A percentile compares a stretch with the other conserved stretches of the same genome.
These are phyloP conservation scores for Penicillium oxalicum DNA, from an alignment of 2,329 filamentous ascomycete species.

Conservation along the genomic window DNA sequence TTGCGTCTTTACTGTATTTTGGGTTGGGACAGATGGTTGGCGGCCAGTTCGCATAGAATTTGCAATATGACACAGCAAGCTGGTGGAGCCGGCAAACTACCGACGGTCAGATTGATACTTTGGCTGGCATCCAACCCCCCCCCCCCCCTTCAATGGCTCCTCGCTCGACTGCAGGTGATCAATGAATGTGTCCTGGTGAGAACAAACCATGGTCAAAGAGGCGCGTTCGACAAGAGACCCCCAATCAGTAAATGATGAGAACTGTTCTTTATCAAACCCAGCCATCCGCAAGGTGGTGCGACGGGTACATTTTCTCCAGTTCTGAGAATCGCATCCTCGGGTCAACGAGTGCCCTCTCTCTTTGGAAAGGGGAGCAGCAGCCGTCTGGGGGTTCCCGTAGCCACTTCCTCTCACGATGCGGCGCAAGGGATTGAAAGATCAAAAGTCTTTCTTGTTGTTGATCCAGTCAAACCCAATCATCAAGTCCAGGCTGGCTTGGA, in stretches of 20 bases:
- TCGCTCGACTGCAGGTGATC: background rate
- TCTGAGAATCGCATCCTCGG: no score
- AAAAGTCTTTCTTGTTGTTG: background rate
- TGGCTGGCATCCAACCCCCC: background rate
- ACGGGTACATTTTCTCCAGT: no score
- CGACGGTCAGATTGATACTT: background rate
- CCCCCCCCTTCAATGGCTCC: constrained; percentile 1
- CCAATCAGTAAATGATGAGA: no score
- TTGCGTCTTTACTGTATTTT: constrained; percentile 1
- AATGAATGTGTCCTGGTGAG: constrained; percentile 4
- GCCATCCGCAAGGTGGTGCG: no score
- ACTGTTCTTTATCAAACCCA: no score
- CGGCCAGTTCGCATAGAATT: background rate
- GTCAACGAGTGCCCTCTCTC: no score
- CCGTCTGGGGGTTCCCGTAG: no score
- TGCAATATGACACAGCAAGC: constrained; percentile 18
- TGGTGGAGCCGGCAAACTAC: constrained; percentile 13
- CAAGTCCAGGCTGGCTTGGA: background rate
- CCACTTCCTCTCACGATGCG: background rate
- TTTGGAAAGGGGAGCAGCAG: no score
- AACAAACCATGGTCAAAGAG: background rate
- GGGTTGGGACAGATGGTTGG: constrained; percentile 3
- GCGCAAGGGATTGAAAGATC: constrained; percentile 9
- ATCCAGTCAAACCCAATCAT: constrained; percentile 1
- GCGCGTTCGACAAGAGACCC: no score